Base-by-base conservation (phyloP, 768 basidiomycete species). In the Candolleomyces efflorescens region DNA sequence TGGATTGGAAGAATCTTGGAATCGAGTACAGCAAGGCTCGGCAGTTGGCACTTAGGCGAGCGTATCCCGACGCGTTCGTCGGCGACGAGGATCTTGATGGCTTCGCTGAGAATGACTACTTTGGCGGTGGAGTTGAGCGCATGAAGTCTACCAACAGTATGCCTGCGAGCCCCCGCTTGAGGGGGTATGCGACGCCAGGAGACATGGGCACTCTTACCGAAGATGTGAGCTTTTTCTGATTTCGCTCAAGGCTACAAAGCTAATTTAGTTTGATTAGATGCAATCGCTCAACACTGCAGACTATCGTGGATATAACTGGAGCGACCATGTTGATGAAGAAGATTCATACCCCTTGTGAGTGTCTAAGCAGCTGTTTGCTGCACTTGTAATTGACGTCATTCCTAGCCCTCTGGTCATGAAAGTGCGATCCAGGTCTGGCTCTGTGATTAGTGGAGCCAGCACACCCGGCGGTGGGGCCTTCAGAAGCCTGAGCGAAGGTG, bases 1-100 rank as follows among this genome's bases (percentile, higher is more conserved):
- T 99, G 59, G 97, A 99, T 71, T 98, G 97, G 97, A 99, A 99
- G 78, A 93, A 93, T 67, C 77, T 99, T 27, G 97, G 97, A 2
- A 83, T 98, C 60, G 97, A 99, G 72, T 99, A 99, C 72, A 87
- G 89, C 71, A 99, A 98, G 78, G 90, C 93, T 23, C 78, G 97
- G 43, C 94, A 96, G 73, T 76, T 98, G 53, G 92, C 93, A 17
- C 78, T 99, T 59, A 78, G 96, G 63, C 79, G 96, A 36, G 97
- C 96, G 15, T 98, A 99, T 69, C 97, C 97, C 1, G 94, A 98
- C 63, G 86, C 90, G 55, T 98, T 97, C 77, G 81, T 86, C 64
- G 85, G 84, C 43, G 71, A 68, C 6, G 81, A 75, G 22, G 83
- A 78, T 1, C 81, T 79, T 54, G 81, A 76, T 47, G 68, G 66